Percentiles rank a stretch among this genome's conserved stretches.
phyloP scores from a whole-genome alignment of 2,329 filamentous ascomycete genomes.

The Alternaria sp. region DNA sequence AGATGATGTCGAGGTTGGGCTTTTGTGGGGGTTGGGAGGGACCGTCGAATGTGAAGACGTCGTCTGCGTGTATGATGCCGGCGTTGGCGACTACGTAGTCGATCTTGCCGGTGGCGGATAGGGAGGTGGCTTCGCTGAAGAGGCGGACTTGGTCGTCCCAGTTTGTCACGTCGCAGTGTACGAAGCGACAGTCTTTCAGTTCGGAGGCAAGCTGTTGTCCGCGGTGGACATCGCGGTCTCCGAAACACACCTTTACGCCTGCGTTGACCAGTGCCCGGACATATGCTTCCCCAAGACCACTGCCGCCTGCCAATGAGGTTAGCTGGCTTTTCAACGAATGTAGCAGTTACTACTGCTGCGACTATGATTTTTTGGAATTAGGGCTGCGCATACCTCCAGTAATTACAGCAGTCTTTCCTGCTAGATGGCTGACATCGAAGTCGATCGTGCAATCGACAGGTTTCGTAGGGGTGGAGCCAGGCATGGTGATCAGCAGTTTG shows the following conservation, averaged over 20 bases:
- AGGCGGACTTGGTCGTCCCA: slow-evolving; percentile 13
- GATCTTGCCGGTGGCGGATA: not conserved
- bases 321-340: not conserved
- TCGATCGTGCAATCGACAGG: not conserved
- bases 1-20: slow-evolving; percentile 3
- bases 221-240: not conserved
- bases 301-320: not conserved
- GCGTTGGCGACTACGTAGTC: slow-evolving; percentile 16
- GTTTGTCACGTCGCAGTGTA: slow-evolving; percentile 11
- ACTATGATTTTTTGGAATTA: not conserved
- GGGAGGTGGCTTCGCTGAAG: slow-evolving; percentile 1
- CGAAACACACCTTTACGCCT: not conserved
- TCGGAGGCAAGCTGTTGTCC: not conserved
- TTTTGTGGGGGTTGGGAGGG: not conserved
- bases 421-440: not conserved
- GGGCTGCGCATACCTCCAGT: not conserved
- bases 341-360: not conserved
- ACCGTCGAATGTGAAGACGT: slow-evolving; percentile 13
- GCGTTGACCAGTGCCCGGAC: not conserved
- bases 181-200: not conserved
- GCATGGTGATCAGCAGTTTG: not conserved
- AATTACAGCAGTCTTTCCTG: not conserved
- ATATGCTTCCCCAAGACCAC: not conserved
- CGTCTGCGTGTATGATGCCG: slow-evolving; percentile 9
- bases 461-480: not conserved